Conservation (phyloP, 371 early-diverging fungal genomes). For the Rhizopus arrhizus region DNA sequence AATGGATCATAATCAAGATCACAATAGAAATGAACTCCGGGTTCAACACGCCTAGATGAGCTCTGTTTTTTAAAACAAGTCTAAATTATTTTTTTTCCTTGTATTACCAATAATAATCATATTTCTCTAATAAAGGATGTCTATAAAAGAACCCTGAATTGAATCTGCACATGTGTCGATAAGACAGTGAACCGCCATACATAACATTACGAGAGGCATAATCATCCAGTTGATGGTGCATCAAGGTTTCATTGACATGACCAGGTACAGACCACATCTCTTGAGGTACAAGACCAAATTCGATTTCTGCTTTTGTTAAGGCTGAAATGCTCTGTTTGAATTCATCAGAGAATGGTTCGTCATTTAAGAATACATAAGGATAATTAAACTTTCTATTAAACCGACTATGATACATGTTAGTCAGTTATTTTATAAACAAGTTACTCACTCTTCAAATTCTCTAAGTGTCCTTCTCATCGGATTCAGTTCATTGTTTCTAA, state of each 20-base stretch:
- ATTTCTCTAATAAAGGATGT: conserved; percentile 80
- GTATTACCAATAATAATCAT: conserved; percentile 90
- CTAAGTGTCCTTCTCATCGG: conserved; percentile 72
- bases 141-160: conserved; percentile 90
- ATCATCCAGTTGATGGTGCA: conserved; percentile 53
- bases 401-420: conserved; percentile 34
- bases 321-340: conserved; percentile 63
- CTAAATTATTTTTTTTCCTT: not conserved
- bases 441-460: conserved; percentile 72
- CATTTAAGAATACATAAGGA: conserved; percentile 90
- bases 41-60: conserved; percentile 93
- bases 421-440: not conserved
- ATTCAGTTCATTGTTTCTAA: conserved; percentile 76
- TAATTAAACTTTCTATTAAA: conserved; percentile 86
- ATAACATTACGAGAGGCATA: conserved; percentile 67
- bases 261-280: conserved; percentile 74
- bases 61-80: not conserved
- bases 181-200: conserved; percentile 58
- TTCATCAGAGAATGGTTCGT: conserved; percentile 77
- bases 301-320: conserved; percentile 64
- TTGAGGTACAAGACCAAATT: conserved; percentile 66
- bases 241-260: conserved; percentile 65
- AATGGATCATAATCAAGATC: conserved; percentile 92
- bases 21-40: conserved; percentile 88
- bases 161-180: conserved; percentile 58